Conservation (phyloP, 345 rosid species). For the Balakata baccata region DNA sequence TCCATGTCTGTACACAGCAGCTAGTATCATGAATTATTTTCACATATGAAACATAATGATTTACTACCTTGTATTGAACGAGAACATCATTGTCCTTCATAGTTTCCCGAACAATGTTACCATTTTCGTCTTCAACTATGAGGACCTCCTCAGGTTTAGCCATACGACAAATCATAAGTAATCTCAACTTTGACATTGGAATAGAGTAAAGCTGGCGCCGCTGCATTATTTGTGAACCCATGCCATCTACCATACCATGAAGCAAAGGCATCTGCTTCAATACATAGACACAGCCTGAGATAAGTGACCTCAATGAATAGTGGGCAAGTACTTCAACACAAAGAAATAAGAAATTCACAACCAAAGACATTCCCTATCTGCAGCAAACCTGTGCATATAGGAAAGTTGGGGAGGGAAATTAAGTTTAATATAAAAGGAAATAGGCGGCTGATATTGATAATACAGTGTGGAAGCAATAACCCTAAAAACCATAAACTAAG, state of each 20-base stretch:
- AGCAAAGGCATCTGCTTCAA: slow-evolving; percentile 60
- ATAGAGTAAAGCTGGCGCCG: slow-evolving; percentile 83
- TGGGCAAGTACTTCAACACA: not conserved
- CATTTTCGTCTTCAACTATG: slow-evolving; percentile 99
- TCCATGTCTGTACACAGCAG: not conserved
- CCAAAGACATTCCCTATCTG: not conserved
- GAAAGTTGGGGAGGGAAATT: too few species aligned
- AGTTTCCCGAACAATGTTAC: slow-evolving; percentile 96
- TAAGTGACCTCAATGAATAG: slow-evolving; percentile 17
- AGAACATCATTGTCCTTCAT: slow-evolving; percentile 99
- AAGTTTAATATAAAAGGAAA: not conserved
- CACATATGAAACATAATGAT: not conserved
- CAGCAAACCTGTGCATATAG: too few species aligned
- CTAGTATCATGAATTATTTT: not conserved
- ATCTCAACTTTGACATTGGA: slow-evolving; percentile 86
- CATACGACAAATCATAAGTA: slow-evolving; percentile 97
- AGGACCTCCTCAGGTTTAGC: slow-evolving; percentile 99
- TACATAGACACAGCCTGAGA: slow-evolving; percentile 14
- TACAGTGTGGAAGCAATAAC: not conserved
- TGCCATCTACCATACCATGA: slow-evolving; percentile 81
- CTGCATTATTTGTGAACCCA: slow-evolving; percentile 71
- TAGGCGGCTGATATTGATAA: not conserved
- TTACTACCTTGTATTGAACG: slow-evolving; percentile 86
- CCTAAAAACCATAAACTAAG: not conserved
- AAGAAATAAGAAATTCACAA: not conserved